Base-by-base conservation (phyloP, 2,329 filamentous ascomycete genomes). In the Amesomyces nigricolor region DNA sequence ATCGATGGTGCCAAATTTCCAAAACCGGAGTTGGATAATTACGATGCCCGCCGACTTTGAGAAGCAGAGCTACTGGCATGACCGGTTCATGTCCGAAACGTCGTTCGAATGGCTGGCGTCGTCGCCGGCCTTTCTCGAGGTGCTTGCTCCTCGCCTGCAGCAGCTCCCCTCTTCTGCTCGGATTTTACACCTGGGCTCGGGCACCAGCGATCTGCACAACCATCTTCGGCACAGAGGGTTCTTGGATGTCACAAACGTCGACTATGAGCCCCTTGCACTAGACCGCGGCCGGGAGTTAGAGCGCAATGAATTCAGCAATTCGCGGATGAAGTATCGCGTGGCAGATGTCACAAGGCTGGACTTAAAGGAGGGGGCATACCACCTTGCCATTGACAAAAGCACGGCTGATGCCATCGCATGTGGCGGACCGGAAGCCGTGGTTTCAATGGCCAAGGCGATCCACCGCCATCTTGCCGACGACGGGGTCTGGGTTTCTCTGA, bases 151-250 rank as follows among this genome's bases (percentile, higher is more conserved):
- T 0, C 59, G 71, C 37, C 68, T 79, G 4, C 51, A 58, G 7
- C 52, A 35, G 0, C 61, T 73, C 13, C 44, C 56, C 10, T 58
- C 38, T 2, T 61, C 64, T 29, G 60, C 69, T 19, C 64, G 61
- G 11, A 72, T 79, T 58, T 69, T 79, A 5, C 73, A 79, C 43
- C 59, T 79, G 2, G 77, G 77, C 53, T 74, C 69, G 44, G 77
- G 77, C 11, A 79, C 75, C 6, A 79, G 76, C 64, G 75, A 78
- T 58, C 63, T 79, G 30, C 75, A 78, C 22, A 76, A 72, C 59
- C 70, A 73, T 57, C 66, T 79, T n/a, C 75, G 77, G 5, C 57
- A 58, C 4, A 64, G 64, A 8, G 75, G 75, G 1, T 75, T 75
- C 58, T n/a, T 51, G 2, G 61, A 74, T 60, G 67, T 79, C 16